phyloP scores from a whole-genome alignment of 352 stramenopile species.

The Globisporangium barbulae region DNA sequence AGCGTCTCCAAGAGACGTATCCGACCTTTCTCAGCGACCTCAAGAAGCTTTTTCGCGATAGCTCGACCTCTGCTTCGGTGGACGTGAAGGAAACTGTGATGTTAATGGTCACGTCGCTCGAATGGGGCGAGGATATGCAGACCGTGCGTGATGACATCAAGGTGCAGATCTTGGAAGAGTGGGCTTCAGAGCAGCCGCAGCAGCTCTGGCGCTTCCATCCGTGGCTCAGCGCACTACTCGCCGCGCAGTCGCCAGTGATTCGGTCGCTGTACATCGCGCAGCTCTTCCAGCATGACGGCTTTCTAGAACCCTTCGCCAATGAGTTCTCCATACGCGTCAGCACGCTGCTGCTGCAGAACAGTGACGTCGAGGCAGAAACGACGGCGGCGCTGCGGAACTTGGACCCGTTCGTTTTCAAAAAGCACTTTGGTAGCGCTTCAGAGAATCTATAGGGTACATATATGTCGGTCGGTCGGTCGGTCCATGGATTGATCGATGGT shows the following conservation, averaged over 20 bases:
- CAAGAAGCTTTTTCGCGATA: constrained; percentile 8
- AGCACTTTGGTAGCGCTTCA: constrained; percentile 22
- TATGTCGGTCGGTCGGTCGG: too few relatives aligned
- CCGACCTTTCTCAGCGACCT: constrained; percentile 20
- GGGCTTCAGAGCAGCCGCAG: neutral
- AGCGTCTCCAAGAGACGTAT: constrained; percentile 21
- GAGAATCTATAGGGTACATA: too few relatives aligned
- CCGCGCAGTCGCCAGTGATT: constrained; percentile 18
- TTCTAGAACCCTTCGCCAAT: constrained; percentile 33
- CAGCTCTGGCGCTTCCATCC: constrained; percentile 11
- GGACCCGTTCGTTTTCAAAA: constrained; percentile 30
- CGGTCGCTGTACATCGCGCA: constrained; percentile 25
- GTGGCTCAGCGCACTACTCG: constrained; percentile 17
- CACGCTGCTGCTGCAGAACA: constrained; percentile 26
- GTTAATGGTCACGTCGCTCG: constrained; percentile 5
- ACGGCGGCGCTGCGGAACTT: constrained; percentile 22
- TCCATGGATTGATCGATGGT: too few relatives aligned
- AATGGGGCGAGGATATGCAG: neutral
- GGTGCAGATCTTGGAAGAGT: constrained; percentile 5
- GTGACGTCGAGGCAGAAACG: constrained; percentile 18
- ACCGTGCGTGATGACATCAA: constrained; percentile 2
- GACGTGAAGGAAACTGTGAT: constrained; percentile 13
- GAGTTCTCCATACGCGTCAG: constrained; percentile 38
- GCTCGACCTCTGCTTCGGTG: neutral
- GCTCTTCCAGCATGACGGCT: constrained; percentile 32